Evolutionary conservation across 1,139 yeast species (phyloP), one percentile per base, ranked within the genome.

Genomic region (Pichia sp.): DNA sequence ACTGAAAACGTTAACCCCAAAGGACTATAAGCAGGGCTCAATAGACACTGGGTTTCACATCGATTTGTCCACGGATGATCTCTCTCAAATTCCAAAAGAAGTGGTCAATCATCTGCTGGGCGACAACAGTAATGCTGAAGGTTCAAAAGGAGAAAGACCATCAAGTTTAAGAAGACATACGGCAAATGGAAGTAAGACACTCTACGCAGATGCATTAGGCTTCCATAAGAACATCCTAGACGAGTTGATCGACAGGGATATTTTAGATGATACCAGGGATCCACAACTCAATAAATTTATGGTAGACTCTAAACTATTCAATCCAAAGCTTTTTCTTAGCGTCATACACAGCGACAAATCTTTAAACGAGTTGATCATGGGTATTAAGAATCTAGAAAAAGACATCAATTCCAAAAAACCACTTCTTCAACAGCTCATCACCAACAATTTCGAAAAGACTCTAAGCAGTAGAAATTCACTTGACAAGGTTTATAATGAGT

Each of bases 341-440:
- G 73, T 76, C 11, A 69, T 87, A 5, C 96, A 87, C 54, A 65
- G 69, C 10, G 77, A 77, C 30, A 82, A 87, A 24, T 68, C 88
- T 1, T 77, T 80, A 38, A 74, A 72, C 15, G 75, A 80, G 27
- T 64, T 87, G 45, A 62, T 67, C 22, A 53, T 61, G 9, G 74
- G 86, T 3, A 64, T 86, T 39, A 68, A 64, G 26, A 67, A 61
- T 34, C 63, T 88, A 40, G 87, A 85, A 46, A 54, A 59, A 21
- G 73, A 76, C 21, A 75, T 88, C 23, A 69, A 74, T 15, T 64
- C 72, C 17, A 82, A 81, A 50, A 76, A 84, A n/a, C 66, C 68
- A 11, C 80, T 81, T 34, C 63, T 88, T 52, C 74, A 78, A 45
- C 60, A 62, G 13, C 70, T 83, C 23, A 82, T 88, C 7, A 84